Percentiles rank a stretch among this genome's conserved stretches.
Conservation (phyloP, 1,284 basidiomycete species). For the Ganoderma resinaceum region DNA sequence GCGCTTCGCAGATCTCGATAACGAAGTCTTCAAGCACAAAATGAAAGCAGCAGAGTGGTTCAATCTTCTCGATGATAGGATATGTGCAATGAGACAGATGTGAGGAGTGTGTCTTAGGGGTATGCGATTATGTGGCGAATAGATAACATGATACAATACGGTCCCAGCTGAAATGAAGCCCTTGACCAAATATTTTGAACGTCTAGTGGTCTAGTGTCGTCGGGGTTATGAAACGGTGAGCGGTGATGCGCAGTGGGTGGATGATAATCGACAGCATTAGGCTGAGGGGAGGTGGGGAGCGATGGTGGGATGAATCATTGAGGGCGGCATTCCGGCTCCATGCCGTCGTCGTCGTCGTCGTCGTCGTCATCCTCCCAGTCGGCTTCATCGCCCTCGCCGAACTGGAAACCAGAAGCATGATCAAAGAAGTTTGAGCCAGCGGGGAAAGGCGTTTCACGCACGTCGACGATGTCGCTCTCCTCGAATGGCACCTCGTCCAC, state of each 20-base stretch:
- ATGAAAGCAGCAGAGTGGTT: neutral
- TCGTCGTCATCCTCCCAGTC: constrained; percentile 67
- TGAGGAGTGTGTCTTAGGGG: constrained; percentile 16
- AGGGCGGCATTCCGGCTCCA: constrained; percentile 68
- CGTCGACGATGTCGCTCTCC: constrained; percentile 78
- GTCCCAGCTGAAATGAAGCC: neutral
- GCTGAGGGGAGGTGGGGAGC: too few species aligned
- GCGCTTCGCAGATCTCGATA: neutral
- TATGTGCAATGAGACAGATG: neutral
- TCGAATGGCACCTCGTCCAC: constrained; percentile 79
- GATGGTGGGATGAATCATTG: constrained; percentile 48
- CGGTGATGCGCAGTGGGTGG: neutral
- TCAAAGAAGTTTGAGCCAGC: constrained; percentile 75
- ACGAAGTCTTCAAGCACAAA: neutral
- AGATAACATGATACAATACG: constrained; percentile 22
- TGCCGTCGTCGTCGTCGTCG: constrained; percentile 62
- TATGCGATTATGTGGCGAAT: constrained; percentile 22
- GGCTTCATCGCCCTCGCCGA: constrained; percentile 63
- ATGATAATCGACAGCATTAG: neutral
- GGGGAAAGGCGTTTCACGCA: constrained; percentile 78
- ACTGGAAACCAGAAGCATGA: constrained; percentile 71
- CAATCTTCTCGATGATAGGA: neutral
- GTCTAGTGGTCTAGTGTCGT: constrained; percentile 17
- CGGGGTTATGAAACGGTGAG: constrained; percentile 5
- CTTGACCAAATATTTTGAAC: neutral